A percentile compares a stretch with the other conserved stretches of the same genome.
These are phyloP conservation scores for Chrysanthemum makinoi DNA, from an alignment of 129 eudicot genomes.

Conservation along the genomic window DNA sequence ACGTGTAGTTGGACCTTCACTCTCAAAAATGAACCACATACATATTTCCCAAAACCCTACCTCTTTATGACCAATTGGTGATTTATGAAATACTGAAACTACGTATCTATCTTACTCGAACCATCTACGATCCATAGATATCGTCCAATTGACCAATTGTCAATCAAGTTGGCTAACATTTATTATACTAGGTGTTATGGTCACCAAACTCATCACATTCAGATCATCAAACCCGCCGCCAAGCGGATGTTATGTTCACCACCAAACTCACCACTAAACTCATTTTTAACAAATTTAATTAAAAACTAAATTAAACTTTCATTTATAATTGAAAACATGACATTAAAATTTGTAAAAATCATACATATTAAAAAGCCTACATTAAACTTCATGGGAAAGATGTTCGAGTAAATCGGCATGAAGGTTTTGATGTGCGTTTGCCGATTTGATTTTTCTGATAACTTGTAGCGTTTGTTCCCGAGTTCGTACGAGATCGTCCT, in stretches of 20 bases:
- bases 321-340: no score
- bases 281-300: neutral
- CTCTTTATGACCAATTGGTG: neutral
- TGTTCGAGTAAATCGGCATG: no score
- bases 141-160: neutral
- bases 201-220: no score
- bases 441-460: no score
- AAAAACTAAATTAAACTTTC: no score
- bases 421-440: no score
- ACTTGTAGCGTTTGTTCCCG: no score
- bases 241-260: neutral
- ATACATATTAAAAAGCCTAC: no score
- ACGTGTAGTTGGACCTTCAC: neutral
- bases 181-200: neutral
- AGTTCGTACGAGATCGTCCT: no score
- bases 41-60: constrained; percentile 13
- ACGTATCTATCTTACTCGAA: neutral
- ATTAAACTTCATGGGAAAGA: no score
- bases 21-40: neutral
- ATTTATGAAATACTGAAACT: neutral
- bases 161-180: neutral
- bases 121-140: neutral
- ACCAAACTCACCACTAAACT: neutral
- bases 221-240: no score
- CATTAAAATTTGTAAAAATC: no score